These are phyloP conservation scores for Dalbergia cultrata DNA, from an alignment of 306 rosid genomes.

Conservation along the genomic window DNA sequence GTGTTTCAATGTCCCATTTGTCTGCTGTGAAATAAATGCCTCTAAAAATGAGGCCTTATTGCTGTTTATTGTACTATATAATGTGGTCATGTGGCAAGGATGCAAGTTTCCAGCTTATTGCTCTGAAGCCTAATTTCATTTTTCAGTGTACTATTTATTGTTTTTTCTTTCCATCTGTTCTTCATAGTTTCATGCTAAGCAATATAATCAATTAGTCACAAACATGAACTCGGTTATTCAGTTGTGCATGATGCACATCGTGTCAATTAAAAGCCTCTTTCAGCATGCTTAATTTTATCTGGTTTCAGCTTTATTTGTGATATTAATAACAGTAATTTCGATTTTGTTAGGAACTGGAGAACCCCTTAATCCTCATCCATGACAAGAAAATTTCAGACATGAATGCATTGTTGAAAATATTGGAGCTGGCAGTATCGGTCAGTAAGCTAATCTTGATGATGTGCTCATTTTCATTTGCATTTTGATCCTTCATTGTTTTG, in stretches of 20 bases:
- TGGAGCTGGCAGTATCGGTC: conserved; percentile 85
- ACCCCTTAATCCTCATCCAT: conserved; percentile 84
- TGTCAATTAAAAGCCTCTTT: conserved; percentile 24
- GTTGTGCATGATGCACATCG: conserved; percentile 20
- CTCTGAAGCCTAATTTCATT: conserved; percentile 25
- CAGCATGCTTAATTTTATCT: conserved; percentile 7
- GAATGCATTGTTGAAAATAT: conserved; percentile 70
- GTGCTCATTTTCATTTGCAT: conserved; percentile 40
- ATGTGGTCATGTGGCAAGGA: conserved; percentile 16
- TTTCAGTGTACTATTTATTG: background rate
- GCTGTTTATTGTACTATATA: conserved; percentile 6
- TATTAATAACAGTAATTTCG: conserved; percentile 32
- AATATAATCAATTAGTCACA: conserved; percentile 26
- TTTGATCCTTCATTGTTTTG: conserved; percentile 36
- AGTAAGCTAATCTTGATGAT: conserved; percentile 32
- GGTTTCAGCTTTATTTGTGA: conserved; percentile 23
- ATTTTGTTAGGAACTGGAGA: conserved; percentile 82
- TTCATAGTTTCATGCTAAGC: conserved; percentile 26
- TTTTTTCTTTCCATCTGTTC: conserved; percentile 10
- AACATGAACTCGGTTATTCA: conserved; percentile 27
- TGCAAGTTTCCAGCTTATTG: conserved; percentile 14
- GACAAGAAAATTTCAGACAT: conserved; percentile 92
- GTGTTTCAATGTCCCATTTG: background rate
- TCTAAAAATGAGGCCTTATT: background rate
- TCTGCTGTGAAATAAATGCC: conserved; percentile 17